A percentile compares a stretch with the other conserved stretches of the same genome.
These are phyloP conservation scores for Aristolochia fimbriata DNA, from an alignment of 164 flowering plant genomes.

Conservation along the genomic window DNA sequence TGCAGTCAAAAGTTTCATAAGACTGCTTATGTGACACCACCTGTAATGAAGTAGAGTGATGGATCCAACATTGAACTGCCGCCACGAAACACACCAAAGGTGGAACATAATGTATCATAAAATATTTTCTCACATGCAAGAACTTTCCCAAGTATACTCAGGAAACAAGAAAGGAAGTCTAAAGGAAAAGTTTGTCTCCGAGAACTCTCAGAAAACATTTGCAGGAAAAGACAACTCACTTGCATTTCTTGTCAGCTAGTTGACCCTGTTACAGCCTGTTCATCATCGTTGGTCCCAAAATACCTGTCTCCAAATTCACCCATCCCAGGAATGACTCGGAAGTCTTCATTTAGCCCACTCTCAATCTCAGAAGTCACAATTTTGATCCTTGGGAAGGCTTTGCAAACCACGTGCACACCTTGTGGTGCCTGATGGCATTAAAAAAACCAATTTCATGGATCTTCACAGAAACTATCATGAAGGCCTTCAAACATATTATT, in stretches of 20 bases:
- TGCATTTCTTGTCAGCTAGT: too few relatives aligned
- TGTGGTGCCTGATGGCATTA: conserved; percentile 71
- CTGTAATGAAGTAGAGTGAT: too few relatives aligned
- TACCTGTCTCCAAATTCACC: conserved; percentile 96
- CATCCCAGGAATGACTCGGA: conserved; percentile 90
- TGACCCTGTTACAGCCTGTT: neutral
- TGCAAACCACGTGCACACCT: conserved; percentile 90
- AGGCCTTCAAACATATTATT: too few relatives aligned
- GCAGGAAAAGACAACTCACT: too few relatives aligned
- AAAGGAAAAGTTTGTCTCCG: neutral
- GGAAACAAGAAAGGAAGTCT: too few relatives aligned
- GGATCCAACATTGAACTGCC: too few relatives aligned
- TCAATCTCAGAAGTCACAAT: conserved; percentile 97
- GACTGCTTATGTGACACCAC: too few relatives aligned
- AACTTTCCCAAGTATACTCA: too few relatives aligned
- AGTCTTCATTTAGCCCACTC: conserved; percentile 65
- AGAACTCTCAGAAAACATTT: neutral
- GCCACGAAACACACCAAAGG: too few relatives aligned
- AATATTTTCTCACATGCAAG: too few relatives aligned
- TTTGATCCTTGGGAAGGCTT: conserved; percentile 74
- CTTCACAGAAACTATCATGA: neutral
- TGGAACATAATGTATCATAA: too few relatives aligned
- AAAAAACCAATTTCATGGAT: neutral
- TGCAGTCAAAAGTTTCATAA: too few relatives aligned
- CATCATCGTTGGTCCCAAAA: conserved; percentile 95